Percentiles rank a stretch among this genome's conserved stretches.
Evolutionary conservation across 345 rosid genomes (phyloP).

Genomic region (Bruguiera gymnorhiza): DNA sequence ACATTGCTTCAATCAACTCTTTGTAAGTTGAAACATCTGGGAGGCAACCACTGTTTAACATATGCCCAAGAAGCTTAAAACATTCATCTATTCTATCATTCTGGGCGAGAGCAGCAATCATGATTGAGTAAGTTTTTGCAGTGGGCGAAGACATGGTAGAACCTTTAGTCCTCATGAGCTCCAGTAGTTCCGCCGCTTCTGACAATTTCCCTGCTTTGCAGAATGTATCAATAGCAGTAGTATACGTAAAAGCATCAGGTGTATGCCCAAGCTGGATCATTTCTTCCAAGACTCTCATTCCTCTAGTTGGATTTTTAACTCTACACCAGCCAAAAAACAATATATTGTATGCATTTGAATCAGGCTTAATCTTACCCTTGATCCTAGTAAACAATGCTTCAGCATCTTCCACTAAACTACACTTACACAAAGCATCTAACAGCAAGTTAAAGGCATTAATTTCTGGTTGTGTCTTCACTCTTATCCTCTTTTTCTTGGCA

Average conservation of each 20-base stretch:
- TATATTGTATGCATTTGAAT: conserved; percentile 61
- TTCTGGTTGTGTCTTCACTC: conserved; percentile 87
- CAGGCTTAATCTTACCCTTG: conserved; percentile 57
- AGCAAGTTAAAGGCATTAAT: conserved; percentile 78
- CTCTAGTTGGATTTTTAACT: conserved; percentile 70
- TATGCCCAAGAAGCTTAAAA: conserved; percentile 63
- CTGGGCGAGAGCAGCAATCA: conserved; percentile 63
- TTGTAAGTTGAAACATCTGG: conserved; percentile 90
- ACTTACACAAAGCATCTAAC: conserved; percentile 83
- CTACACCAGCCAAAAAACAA: conserved; percentile 94
- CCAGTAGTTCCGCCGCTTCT: conserved; percentile 73
- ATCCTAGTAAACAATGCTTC: conserved; percentile 53
- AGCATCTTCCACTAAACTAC: conserved; percentile 69
- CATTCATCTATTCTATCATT: conserved; percentile 58
- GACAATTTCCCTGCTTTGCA: conserved; percentile 78
- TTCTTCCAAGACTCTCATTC: conserved; percentile 68
- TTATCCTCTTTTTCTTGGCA: conserved; percentile 76
- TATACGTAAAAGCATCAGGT: conserved; percentile 78
- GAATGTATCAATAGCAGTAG: conserved; percentile 76
- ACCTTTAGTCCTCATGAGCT: conserved; percentile 82
- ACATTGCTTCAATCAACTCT: conserved; percentile 82
- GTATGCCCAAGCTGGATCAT: conserved; percentile 75
- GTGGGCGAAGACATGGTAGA: conserved; percentile 81
- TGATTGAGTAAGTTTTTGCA: conserved; percentile 70
- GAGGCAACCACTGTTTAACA: conserved; percentile 75